Percentiles rank a stretch among this genome's conserved stretches.
phyloP scores from a whole-genome alignment of 176 grass and related monocot species.

The Eragrostis nindensis region DNA sequence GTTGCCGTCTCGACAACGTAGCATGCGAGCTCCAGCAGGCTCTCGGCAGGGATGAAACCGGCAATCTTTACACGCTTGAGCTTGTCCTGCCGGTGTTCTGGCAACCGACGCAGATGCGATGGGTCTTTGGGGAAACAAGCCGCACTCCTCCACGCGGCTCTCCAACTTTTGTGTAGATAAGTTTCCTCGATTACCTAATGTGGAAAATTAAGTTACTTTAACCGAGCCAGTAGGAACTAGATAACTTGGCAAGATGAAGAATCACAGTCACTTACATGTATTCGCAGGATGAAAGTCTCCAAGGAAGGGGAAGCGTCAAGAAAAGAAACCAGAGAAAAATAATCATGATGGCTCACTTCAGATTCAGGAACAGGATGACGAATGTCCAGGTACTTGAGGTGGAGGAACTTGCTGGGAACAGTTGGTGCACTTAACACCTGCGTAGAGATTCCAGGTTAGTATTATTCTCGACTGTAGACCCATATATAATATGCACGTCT shows the following conservation, averaged over 20 bases:
- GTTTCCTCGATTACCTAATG: neutral
- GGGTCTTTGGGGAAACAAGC: neutral
- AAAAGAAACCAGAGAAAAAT: constrained; percentile 19
- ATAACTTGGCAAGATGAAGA: constrained; percentile 9
- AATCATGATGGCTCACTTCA: constrained; percentile 15
- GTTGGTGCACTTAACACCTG: constrained; percentile 9
- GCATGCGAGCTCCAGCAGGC: neutral
- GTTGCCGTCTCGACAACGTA: neutral
- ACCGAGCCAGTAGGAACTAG: neutral
- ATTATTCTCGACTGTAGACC: neutral
- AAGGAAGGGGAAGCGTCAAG: constrained; percentile 35
- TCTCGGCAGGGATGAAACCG: neutral
- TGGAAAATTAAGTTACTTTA: neutral
- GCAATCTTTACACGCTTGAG: neutral
- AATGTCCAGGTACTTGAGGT: constrained; percentile 4
- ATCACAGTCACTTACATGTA: constrained; percentile 1
- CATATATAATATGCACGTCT: neutral
- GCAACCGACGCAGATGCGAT: neutral
- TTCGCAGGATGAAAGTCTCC: constrained; percentile 22
- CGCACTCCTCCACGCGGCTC: neutral
- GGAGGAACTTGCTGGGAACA: neutral
- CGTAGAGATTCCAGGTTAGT: neutral
- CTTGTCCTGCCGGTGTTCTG: neutral
- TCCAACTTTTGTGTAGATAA: no score
- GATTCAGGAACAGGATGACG: neutral